Evolutionary conservation across 257 asterid genomes (phyloP).

Genomic region (Henckelia pumila): DNA sequence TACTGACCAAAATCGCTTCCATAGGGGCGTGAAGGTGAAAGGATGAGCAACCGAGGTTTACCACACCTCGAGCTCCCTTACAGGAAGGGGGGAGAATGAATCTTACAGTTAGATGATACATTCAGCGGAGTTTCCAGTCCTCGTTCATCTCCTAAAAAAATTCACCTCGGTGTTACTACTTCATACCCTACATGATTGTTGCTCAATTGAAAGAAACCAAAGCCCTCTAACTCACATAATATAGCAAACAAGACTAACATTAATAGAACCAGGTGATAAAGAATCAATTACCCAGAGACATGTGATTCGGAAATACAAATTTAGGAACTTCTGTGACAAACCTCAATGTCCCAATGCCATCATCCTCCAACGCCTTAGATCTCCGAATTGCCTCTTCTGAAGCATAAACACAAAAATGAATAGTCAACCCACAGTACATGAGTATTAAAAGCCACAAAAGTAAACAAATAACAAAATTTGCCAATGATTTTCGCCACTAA

Average conservation of each 20-base stretch:
- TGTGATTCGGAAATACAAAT: slow-evolving; percentile 12
- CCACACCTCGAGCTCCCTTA: not conserved
- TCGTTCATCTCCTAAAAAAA: not conserved
- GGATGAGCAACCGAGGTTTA: not conserved
- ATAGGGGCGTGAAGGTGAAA: not conserved
- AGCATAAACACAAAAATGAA: slow-evolving; percentile 25
- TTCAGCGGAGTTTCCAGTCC: not conserved
- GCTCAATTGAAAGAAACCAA: not conserved
- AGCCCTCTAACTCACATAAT: not conserved
- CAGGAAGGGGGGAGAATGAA: not conserved
- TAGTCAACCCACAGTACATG: slow-evolving; percentile 12
- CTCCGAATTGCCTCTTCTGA: slow-evolving; percentile 89
- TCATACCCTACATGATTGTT: not conserved
- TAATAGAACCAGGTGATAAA: not conserved
- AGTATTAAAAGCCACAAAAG: not conserved
- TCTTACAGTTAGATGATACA: not conserved
- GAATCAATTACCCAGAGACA: slow-evolving; percentile 15
- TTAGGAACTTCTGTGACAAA: slow-evolving; percentile 31
- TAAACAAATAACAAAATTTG: slow-evolving; percentile 15
- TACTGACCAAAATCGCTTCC: not conserved
- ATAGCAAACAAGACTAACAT: not conserved
- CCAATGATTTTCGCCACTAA: not conserved
- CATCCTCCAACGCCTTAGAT: slow-evolving; percentile 69
- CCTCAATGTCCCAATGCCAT: slow-evolving; percentile 69
- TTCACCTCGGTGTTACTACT: not conserved